A percentile compares a stretch with the other conserved stretches of the same genome.
Conservation (phyloP, 805 yeast genomes). For the Ogataea chonburiensis region DNA sequence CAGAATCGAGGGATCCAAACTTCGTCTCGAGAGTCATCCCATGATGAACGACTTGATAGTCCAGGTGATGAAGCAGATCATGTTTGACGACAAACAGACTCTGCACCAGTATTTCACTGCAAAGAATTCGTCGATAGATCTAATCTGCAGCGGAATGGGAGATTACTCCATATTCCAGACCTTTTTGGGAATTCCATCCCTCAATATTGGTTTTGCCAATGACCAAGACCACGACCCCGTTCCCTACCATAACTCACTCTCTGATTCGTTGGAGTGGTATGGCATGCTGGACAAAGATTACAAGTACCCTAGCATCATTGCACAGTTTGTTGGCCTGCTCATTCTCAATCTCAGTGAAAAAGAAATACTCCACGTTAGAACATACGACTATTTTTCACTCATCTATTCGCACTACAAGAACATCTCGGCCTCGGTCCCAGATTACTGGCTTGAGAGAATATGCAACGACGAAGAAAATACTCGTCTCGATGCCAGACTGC, state of each 20-base stretch:
- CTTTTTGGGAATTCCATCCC: constrained; percentile 65
- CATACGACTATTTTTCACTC: constrained; percentile 45
- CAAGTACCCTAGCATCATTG: constrained; percentile 51
- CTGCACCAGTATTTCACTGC: constrained; percentile 50
- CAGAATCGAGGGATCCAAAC: constrained; percentile 51
- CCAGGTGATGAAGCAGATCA: constrained; percentile 46
- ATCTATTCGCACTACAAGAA: constrained; percentile 39
- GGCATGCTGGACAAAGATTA: constrained; percentile 45
- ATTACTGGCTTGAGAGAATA: constrained; percentile 30
- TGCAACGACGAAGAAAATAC: constrained; percentile 27
- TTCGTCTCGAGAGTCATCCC: constrained; percentile 55
- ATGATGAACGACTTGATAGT: constrained; percentile 45
- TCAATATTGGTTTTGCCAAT: constrained; percentile 44
- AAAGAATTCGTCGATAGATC: constrained; percentile 36
- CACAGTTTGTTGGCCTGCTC: constrained; percentile 59
- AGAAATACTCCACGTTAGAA: constrained; percentile 52
- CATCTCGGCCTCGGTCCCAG: constrained; percentile 28
- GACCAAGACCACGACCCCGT: constrained; percentile 44
- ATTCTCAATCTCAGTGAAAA: constrained; percentile 53
- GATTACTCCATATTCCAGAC: constrained; percentile 62
- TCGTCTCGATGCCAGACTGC: constrained; percentile 14
- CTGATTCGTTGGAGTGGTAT: constrained; percentile 59
- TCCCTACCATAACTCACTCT: constrained; percentile 57
- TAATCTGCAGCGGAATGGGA: constrained; percentile 48
- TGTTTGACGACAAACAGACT: constrained; percentile 39